phyloP scores from a whole-genome alignment of 2,329 filamentous ascomycete species.

The Grosmannia serpens region DNA sequence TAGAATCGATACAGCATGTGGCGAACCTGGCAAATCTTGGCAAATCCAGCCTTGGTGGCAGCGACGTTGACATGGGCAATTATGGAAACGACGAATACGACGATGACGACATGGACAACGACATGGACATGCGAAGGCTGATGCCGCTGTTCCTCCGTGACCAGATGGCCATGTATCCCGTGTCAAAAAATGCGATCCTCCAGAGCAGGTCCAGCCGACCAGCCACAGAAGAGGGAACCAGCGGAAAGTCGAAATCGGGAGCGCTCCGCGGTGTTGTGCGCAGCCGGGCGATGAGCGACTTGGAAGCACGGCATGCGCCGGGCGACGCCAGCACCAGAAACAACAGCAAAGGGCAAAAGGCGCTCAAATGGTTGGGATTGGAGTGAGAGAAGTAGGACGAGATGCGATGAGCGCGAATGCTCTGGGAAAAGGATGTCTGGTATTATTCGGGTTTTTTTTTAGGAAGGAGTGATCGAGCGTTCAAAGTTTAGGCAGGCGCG shows the following conservation, averaged over 20 bases:
- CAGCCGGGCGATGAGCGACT: background rate
- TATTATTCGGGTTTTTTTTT: too few species aligned
- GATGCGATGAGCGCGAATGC: background rate
- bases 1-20: background rate
- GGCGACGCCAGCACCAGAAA: background rate
- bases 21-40: background rate
- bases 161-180: constrained; percentile 2
- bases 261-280: background rate
- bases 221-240: constrained; percentile 6
- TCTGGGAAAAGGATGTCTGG: background rate
- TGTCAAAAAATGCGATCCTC: constrained; percentile 8
- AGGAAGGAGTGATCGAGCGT: too few species aligned
- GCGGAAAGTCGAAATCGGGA: background rate
- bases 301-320: background rate
- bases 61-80: background rate
- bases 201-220: constrained; percentile 2
- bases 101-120: constrained; percentile 23
- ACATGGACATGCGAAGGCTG: constrained; percentile 33
- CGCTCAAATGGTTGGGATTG: constrained; percentile 41
- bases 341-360: constrained; percentile 25
- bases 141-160: constrained; percentile 35
- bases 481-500: too few species aligned
- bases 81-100: background rate
- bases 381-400: constrained; percentile 15
- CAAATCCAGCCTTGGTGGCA: background rate